Percentiles rank a stretch among this genome's conserved stretches.
phyloP scores from a whole-genome alignment of 2,329 filamentous ascomycete species.

The Ophiosphaerella herpotricha region DNA sequence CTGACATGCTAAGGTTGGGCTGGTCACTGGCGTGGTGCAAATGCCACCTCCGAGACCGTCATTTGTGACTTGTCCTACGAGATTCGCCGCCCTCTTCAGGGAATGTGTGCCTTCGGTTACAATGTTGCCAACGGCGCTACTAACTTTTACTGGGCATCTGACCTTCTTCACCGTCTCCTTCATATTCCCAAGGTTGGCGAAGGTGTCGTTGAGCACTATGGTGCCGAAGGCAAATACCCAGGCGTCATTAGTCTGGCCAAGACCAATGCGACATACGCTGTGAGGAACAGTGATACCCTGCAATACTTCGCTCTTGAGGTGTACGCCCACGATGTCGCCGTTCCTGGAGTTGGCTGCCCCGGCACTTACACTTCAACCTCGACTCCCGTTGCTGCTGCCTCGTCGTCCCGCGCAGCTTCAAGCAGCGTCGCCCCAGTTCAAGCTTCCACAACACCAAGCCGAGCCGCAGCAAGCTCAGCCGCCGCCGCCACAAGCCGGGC shows the following conservation, averaged over 20 bases:
- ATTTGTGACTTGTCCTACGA: constrained; percentile 68
- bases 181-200: constrained; percentile 67
- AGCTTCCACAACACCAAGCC: neutral
- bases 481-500: constrained; percentile 4
- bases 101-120: constrained; percentile 67
- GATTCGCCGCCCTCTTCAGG: constrained; percentile 61
- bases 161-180: constrained; percentile 69
- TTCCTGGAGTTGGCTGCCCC: constrained; percentile 66
- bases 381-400: constrained; percentile 7
- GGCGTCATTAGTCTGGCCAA: constrained; percentile 60
- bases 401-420: constrained; percentile 5
- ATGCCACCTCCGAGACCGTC: constrained; percentile 69
- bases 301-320: constrained; percentile 72
- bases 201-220: constrained; percentile 64
- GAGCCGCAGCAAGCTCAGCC: constrained; percentile 7
- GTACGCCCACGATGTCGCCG: constrained; percentile 68
- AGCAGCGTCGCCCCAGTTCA: constrained; percentile 1
- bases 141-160: constrained; percentile 68
- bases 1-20: constrained; percentile 58
- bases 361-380: constrained; percentile 46
- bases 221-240: constrained; percentile 61
- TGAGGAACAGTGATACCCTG: constrained; percentile 64
- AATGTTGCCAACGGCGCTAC: constrained; percentile 61
- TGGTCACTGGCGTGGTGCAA: constrained; percentile 69
- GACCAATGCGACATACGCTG: constrained; percentile 55